Evolutionary conservation across 1,284 basidiomycete species (phyloP), one percentile per base, ranked within the genome.

Genomic region (Ceratobasidium sp.): DNA sequence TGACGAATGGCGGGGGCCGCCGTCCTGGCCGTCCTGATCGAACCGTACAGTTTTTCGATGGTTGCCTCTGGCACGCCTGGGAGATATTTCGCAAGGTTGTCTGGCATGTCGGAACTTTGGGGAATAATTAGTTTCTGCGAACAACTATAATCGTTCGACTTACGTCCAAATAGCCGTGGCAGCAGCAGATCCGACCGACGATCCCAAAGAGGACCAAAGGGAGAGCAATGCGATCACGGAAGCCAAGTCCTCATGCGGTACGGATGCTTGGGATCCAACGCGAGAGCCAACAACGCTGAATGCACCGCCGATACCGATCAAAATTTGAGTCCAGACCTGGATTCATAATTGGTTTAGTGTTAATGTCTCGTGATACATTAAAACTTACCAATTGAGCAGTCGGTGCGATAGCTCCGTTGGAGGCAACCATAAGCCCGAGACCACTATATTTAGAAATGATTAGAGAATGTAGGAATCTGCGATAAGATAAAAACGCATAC

Each of bases 201-300:
- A 86, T 50, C 90, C 91, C 70, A 91, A 86, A 76, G 93, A 90
- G 8, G 88, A 88, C 74, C 90, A 83, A 41, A 95, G 82, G 36
- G 94, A 81, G 19, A 93, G 85, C 71, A 93, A 80, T 0, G 93
- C 92, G 5, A 89, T 94, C 62, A 89, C 88, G 72, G 88, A 87
- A 0, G 90, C 92, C 23, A 94, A 86, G 73, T 94, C 90, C 36
- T 79, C 77, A 75, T 91, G 91, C 0, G 86, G 80, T 1, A 93
- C 91, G 11, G 85, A 81, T 2, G 89, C 90, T 77, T 95, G 93
- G 0, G 90, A 87, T 44, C 85, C 87, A 67, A 93, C 88, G 76
- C 90, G 89, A 5, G 84, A 80, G 6, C 87, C 79, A 54, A 87
- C 81, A 1, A 87, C 83, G 0, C 90, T 87, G 72, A 93, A 84